Evolutionary conservation across 306 rosid genomes (phyloP), one percentile per base, ranked within the genome.

Genomic region (Trifolium dubium): DNA sequence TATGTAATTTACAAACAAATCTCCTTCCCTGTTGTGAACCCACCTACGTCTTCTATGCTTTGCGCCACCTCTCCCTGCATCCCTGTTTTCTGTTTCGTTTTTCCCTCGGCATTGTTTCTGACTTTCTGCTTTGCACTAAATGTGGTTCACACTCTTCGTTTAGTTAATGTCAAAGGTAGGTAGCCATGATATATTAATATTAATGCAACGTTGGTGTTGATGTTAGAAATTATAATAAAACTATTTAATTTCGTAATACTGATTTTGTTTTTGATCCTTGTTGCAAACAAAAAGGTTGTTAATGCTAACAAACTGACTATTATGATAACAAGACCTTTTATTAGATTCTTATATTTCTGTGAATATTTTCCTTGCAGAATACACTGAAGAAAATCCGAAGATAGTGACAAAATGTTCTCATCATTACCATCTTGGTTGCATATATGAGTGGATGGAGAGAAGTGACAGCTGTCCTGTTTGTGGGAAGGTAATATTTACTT

Each of bases 381-480:
- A 95, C 77, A 83, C 97, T 11, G 75, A 85, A 41, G 99, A 95
- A 83, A 92, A 95, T 83, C 99, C 99, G 6, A 95, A 80, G 89
- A 95, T 95, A 83, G 12, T 84, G 88, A 95, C 96, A 56, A 87
- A 90, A 75, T 95, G 99, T 87, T 82, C 83, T 72, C 99, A 95
- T 82, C 99, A 95, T 84, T 95, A 79, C 78, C 99, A 95, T 85
- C 99, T 95, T 54, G 92, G 97, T 79, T 95, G 99, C 89, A 95
- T 95, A 79, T 95, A 90, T 69, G 99, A 95, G 81, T 95, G 99
- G 99, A 95, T 92, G 99, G 99, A 95, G 85, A 89, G 99, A 90
- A 95, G 99, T 81, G 98, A 92, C 39, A 95, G 69, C 76, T 95
- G 99, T 84, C 99, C 99, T 14, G 99, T 95, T 78, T 95, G 99